A percentile compares a stretch with the other conserved stretches of the same genome.
Evolutionary conservation across 148 eudicot genomes (phyloP).

Genomic region (Silene uniflora): DNA sequence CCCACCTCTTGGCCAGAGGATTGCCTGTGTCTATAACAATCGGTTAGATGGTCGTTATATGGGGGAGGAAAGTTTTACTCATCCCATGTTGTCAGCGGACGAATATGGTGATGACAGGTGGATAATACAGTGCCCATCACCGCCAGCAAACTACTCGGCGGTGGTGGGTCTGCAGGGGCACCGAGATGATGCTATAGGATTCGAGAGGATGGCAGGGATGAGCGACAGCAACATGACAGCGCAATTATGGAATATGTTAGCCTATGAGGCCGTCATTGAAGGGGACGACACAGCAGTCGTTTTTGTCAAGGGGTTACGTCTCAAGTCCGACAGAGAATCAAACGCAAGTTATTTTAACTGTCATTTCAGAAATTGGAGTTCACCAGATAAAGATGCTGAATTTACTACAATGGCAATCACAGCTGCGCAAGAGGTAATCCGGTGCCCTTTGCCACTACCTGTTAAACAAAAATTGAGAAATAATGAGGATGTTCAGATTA

Average conservation of each 20-base stretch:
- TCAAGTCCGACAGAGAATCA: conserved; percentile 57
- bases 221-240: conserved; percentile 15
- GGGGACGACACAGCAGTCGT: conserved; percentile 45
- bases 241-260: conserved; percentile 58
- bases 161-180: conserved; percentile 37
- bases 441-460: conserved; percentile 60
- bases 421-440: conserved; percentile 85
- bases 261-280: conserved; percentile 65
- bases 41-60: conserved; percentile 6
- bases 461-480: conserved; percentile 32
- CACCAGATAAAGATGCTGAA: conserved; percentile 14
- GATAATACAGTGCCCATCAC: conserved; percentile 66
- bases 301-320: conserved; percentile 84
- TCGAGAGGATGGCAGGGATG: conserved; percentile 20
- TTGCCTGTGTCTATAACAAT: conserved; percentile 52
- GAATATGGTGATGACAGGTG: conserved; percentile 43
- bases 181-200: background rate
- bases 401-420: conserved; percentile 48
- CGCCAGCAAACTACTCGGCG: conserved; percentile 48
- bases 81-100: conserved; percentile 51
- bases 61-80: conserved; percentile 1
- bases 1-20: conserved; percentile 23
- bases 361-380: conserved; percentile 42
- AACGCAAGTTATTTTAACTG: conserved; percentile 62
- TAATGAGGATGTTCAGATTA: conserved; percentile 41